phyloP scores from a whole-genome alignment of 2,329 filamentous ascomycete genomes.

The Trichoderma atrobrunneum region DNA sequence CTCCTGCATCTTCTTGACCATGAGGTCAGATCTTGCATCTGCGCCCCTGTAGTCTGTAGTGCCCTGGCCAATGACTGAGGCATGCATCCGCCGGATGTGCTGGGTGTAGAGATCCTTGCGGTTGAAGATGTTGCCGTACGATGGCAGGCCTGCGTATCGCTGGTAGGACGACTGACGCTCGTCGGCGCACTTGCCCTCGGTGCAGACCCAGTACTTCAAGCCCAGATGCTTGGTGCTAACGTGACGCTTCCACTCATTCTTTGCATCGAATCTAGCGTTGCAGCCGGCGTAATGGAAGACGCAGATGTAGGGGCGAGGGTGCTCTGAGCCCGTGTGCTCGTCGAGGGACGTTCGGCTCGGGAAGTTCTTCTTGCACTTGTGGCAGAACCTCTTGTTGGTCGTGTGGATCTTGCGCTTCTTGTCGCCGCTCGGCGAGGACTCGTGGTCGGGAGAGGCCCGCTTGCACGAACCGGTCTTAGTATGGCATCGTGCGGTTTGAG shows the following conservation, averaged over 20 bases:
- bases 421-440: neutral
- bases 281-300: constrained; percentile 79
- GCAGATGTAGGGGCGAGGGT: constrained; percentile 67
- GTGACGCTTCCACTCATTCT: constrained; percentile 97
- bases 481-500: neutral
- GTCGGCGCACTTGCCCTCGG: constrained; percentile 55
- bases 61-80: constrained; percentile 41
- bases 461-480: neutral
- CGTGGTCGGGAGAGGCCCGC: neutral
- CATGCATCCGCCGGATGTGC: constrained; percentile 84
- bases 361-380: constrained; percentile 34
- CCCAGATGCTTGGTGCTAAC: constrained; percentile 76
- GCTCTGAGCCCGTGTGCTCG: constrained; percentile 40
- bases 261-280: constrained; percentile 66
- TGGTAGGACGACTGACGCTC: constrained; percentile 25
- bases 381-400: constrained; percentile 20
- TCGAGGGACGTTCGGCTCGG: constrained; percentile 45
- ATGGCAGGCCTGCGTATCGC: constrained; percentile 30
- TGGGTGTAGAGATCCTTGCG: constrained; percentile 90
- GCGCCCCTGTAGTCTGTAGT: constrained; percentile 38
- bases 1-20: constrained; percentile 54
- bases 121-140: constrained; percentile 70
- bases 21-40: constrained; percentile 46
- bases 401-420: neutral
- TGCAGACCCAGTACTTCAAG: constrained; percentile 72